Conservation (phyloP, 148 eudicot species). For the Vaccinium corymbosum region DNA sequence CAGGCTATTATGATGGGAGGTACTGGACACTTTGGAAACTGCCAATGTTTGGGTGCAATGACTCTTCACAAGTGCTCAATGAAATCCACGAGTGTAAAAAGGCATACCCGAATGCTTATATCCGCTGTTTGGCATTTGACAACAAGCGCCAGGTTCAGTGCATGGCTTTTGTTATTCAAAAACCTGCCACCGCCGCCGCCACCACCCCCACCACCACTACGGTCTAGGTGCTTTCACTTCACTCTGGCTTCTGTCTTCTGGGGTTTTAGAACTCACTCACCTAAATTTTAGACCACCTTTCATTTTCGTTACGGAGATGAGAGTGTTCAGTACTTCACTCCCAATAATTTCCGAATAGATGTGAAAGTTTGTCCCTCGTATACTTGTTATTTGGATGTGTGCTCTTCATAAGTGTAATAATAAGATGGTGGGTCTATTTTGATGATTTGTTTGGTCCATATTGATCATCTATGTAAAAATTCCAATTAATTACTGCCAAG, state of each 20-base stretch:
- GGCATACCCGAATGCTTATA: constrained; percentile 42
- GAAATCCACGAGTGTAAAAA: constrained; percentile 43
- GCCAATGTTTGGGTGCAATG: constrained; percentile 52
- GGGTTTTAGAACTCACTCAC: background rate
- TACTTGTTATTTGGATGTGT: background rate
- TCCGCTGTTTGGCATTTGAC: constrained; percentile 49
- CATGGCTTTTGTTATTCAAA: constrained; percentile 41
- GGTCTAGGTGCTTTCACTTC: background rate
- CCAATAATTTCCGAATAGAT: background rate
- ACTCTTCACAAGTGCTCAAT: constrained; percentile 37
- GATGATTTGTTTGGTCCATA: background rate
- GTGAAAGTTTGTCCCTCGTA: background rate
- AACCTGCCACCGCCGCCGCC: constrained; percentile 16
- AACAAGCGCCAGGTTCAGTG: constrained; percentile 39
- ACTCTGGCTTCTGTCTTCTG: background rate
- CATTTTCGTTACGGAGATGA: background rate
- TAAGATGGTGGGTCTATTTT: background rate
- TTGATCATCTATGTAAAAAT: background rate
- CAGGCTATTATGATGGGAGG: constrained; percentile 43
- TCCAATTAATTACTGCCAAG: background rate
- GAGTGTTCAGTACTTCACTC: background rate
- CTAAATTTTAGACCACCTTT: background rate
- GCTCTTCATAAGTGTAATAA: background rate
- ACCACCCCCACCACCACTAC: background rate
- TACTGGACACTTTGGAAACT: constrained; percentile 49